Conservation (phyloP, 31 red algal species). For the Asparagopsis taxiformis region DNA sequence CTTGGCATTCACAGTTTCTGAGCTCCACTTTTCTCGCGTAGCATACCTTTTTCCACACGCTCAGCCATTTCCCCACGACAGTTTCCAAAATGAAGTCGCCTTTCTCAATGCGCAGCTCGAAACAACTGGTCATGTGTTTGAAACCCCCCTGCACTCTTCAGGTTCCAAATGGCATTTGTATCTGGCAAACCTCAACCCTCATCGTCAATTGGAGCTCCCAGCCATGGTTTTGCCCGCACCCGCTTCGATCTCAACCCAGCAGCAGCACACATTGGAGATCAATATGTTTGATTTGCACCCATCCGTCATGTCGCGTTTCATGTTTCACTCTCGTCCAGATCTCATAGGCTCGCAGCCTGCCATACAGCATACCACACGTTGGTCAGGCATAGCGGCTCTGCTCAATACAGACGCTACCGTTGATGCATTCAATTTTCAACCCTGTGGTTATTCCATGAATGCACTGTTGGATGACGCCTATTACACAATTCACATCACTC, state of each 20-base stretch:
- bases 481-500: conserved; percentile 92
- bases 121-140: conserved; percentile 13
- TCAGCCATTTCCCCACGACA: conserved; percentile 79
- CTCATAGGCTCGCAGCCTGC: not conserved
- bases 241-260: not conserved
- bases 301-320: conserved; percentile 38
- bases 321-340: not conserved
- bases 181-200: conserved; percentile 5
- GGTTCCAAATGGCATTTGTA: conserved; percentile 45
- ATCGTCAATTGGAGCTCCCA: not conserved
- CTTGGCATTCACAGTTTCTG: conserved; percentile 22
- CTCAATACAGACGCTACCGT: conserved; percentile 22
- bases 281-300: conserved; percentile 96
- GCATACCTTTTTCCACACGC: conserved; percentile 64
- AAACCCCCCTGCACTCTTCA: conserved; percentile 7
- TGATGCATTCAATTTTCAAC: conserved; percentile 91
- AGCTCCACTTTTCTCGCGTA: conserved; percentile 70
- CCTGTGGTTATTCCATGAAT: conserved; percentile 99
- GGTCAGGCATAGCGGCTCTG: conserved; percentile 16
- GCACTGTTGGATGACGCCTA: conserved; percentile 51
- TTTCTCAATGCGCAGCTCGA: conserved; percentile 59
- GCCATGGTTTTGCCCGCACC: too few species aligned
- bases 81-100: conserved; percentile 68
- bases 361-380: conserved; percentile 1
- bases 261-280: conserved; percentile 60